Percentiles rank a stretch among this genome's conserved stretches.
phyloP scores from a whole-genome alignment of 768 basidiomycete species.

The Kwoniella sp. region DNA sequence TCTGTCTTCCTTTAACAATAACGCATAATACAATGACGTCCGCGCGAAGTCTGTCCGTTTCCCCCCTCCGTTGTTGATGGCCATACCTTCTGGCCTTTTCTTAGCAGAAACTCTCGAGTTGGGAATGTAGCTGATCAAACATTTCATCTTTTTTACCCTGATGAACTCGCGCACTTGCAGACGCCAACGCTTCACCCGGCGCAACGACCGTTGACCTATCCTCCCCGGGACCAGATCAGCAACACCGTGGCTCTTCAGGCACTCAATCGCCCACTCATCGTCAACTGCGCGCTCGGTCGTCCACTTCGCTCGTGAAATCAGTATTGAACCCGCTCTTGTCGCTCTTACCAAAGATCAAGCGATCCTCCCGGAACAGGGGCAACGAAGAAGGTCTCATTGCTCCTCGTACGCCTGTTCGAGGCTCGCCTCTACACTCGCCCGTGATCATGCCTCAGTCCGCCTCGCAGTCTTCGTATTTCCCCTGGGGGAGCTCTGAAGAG shows the following conservation, averaged over 20 bases:
- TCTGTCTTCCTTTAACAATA: neutral
- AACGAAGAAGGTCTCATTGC: slow-evolving; percentile 26
- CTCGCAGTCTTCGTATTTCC: slow-evolving; percentile 20
- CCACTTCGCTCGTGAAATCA: slow-evolving; percentile 24
- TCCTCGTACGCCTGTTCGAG: slow-evolving; percentile 25
- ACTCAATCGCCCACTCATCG: slow-evolving; percentile 18
- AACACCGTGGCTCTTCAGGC: slow-evolving; percentile 5
- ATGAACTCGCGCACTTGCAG: neutral
- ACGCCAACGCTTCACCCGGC: slow-evolving; percentile 14
- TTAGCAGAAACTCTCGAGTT: no score
- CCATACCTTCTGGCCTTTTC: no score
- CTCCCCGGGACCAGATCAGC: slow-evolving; percentile 7
- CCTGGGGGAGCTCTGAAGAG: slow-evolving; percentile 14
- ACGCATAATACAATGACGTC: no score
- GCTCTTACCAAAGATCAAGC: slow-evolving; percentile 11
- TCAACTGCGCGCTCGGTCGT: slow-evolving; percentile 11
- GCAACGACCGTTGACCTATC: slow-evolving; percentile 18
- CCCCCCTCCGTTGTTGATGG: no score
- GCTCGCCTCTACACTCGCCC: slow-evolving; percentile 26
- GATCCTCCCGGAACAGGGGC: neutral
- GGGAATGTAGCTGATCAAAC: neutral
- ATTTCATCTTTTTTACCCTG: no score
- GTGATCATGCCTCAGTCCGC: slow-evolving; percentile 15
- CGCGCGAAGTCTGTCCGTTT: no score
- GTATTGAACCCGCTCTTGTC: slow-evolving; percentile 19